Conservation (phyloP, 352 stramenopile genomes). For the Phytophthora kernoviae region DNA sequence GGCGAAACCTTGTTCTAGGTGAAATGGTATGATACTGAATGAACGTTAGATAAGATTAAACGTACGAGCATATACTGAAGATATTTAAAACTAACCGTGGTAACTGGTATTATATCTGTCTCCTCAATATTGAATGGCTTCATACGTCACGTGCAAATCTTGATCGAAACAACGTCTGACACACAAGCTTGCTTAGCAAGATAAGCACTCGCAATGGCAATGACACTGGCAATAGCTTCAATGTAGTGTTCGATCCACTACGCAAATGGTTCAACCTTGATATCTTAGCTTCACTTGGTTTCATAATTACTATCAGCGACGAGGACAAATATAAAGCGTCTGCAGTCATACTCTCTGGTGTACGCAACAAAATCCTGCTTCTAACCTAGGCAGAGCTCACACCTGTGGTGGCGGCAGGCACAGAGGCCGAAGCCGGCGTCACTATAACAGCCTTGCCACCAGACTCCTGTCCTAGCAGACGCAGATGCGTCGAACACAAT, state of each 20-base stretch:
- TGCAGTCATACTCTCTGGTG: conserved; percentile 1
- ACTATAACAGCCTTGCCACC: conserved; percentile 1
- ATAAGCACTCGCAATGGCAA: too few relatives aligned
- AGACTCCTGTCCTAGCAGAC: conserved; percentile 22
- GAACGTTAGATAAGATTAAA: too few relatives aligned
- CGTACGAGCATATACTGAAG: too few relatives aligned
- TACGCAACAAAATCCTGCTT: conserved; percentile 2
- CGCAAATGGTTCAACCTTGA: conserved; percentile 1
- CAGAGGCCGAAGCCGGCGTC: neutral
- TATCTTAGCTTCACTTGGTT: neutral
- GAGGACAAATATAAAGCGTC: conserved; percentile 8
- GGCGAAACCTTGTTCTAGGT: too few relatives aligned
- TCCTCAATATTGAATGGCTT: too few relatives aligned
- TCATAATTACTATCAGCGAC: conserved; percentile 23
- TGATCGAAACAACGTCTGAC: too few relatives aligned
- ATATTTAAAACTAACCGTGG: too few relatives aligned
- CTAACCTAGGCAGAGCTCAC: conserved; percentile 10
- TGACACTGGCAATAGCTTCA: too few relatives aligned
- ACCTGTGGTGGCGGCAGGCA: conserved; percentile 9
- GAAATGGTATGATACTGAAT: too few relatives aligned
- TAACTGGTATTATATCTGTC: too few relatives aligned
- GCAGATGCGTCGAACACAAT: conserved; percentile 74
- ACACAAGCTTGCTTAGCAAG: too few relatives aligned
- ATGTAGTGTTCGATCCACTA: neutral
- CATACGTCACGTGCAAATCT: too few relatives aligned